Base-by-base conservation (phyloP, 139 green algal species). In the Eudorina sp. region DNA sequence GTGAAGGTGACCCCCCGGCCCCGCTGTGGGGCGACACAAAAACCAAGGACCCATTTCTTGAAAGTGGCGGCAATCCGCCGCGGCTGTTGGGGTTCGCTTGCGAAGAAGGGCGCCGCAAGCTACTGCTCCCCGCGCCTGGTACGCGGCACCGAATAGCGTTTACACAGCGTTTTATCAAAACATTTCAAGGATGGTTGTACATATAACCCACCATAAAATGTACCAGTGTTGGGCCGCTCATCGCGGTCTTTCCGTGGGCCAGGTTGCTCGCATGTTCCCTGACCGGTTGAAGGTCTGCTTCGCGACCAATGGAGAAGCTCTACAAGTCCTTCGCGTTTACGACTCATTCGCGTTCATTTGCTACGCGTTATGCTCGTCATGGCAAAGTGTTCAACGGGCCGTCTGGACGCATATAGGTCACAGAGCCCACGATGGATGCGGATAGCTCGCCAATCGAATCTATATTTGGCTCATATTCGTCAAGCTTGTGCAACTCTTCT, bases 271-370 rank as follows among this genome's bases (percentile, higher is more conserved):
- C 74, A 82, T 66, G 74, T 82, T n/a, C n/a, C n/a, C n/a, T n/a
- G n/a, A n/a, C n/a, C n/a, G n/a, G n/a, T n/a, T 62, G 74, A 82
- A n/a, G 74, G 74, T 29, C 74, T n/a, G n/a, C n/a, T 82, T 40
- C 75, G 75, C 75, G 75, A 62, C 75, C 75, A 83, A 18, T 68
- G 48, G 18, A 83, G 75, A 14, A 83, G 75, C 16, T 69, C 75
- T 0, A 31, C 75, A 6, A 83, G 21, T 34, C 51, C 75, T 69
- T 68, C 75, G 6, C 75, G 45, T 31, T 83, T 83, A 14, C 75
- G 48, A 31, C 75, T 83, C 75, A 83, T 83, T 79, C 14, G 40
- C 27, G 43, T 48, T 76, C 68, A 76, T 23, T 76, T 14, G 31
- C 36, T 73, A 23, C n/a, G n/a, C n/a, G n/a, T n/a, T n/a, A n/a